These are phyloP conservation scores for Ceratocystis destructans DNA, from an alignment of 2,329 filamentous ascomycete genomes.

Conservation along the genomic window DNA sequence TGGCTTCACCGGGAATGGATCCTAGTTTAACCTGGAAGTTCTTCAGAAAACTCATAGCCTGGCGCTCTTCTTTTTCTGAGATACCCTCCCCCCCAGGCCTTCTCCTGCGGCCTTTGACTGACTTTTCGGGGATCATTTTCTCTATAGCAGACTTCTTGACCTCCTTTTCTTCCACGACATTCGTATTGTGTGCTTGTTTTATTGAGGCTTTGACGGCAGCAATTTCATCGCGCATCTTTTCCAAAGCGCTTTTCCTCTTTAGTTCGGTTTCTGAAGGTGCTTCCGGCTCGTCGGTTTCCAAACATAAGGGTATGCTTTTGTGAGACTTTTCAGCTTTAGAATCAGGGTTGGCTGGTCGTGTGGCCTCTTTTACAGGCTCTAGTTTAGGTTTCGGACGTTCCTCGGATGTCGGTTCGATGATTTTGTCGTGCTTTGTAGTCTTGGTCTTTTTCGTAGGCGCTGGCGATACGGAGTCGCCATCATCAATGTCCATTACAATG, in stretches of 20 bases:
- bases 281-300: constrained; percentile 11
- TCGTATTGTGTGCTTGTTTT: constrained; percentile 41
- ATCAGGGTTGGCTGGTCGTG: neutral
- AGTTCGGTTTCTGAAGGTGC: constrained; percentile 19
- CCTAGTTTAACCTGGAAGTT: constrained; percentile 14
- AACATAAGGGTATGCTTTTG: neutral
- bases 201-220: constrained; percentile 69
- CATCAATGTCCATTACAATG: constrained; percentile 48
- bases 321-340: neutral
- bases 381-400: neutral
- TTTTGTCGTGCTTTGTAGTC: constrained; percentile 1
- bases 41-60: constrained; percentile 21
- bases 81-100: constrained; percentile 45
- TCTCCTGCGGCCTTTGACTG: constrained; percentile 49
- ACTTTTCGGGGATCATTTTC: constrained; percentile 58
- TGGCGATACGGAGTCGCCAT: constrained; percentile 9
- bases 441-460: constrained; percentile 16
- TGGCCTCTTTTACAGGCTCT: neutral
- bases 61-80: constrained; percentile 29
- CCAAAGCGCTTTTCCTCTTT: constrained; percentile 34
- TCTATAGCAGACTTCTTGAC: constrained; percentile 56
- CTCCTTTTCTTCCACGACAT: constrained; percentile 36
- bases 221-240: constrained; percentile 66
- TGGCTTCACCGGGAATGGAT: neutral
- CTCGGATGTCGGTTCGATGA: neutral